Conservation (phyloP, 1,284 basidiomycete species). For the Moesziomyces globuligerus region DNA sequence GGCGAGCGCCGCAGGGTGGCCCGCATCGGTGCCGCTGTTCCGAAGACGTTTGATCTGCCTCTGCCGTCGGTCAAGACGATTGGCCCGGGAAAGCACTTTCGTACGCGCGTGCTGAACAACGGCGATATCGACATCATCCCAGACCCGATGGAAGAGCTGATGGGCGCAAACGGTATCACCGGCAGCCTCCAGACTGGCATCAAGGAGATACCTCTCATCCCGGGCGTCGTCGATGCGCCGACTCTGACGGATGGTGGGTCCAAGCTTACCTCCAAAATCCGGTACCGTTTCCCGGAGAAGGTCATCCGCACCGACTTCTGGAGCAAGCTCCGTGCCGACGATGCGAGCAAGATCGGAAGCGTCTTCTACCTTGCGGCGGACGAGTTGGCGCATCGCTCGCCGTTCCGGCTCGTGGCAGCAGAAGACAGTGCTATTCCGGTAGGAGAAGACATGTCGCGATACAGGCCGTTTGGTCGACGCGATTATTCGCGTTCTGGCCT, state of each 20-base stretch:
- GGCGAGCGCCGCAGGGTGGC: constrained; percentile 67
- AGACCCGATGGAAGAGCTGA: constrained; percentile 68
- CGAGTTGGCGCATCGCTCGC: constrained; percentile 16
- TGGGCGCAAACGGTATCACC: constrained; percentile 48
- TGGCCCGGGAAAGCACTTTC: constrained; percentile 75
- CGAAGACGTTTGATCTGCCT: constrained; percentile 43
- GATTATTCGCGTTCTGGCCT: constrained; percentile 30
- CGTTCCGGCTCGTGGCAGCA: constrained; percentile 17
- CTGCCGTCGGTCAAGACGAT: constrained; percentile 40
- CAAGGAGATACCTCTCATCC: constrained; percentile 68
- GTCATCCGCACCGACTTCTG: constrained; percentile 94
- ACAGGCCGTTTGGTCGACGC: constrained; percentile 39
- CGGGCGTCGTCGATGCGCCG: constrained; percentile 37
- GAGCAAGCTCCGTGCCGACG: constrained; percentile 68
- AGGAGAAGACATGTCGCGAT: constrained; percentile 11
- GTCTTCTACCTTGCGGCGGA: constrained; percentile 43
- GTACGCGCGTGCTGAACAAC: constrained; percentile 81
- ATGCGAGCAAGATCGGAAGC: constrained; percentile 34
- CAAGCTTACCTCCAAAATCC: constrained; percentile 70
- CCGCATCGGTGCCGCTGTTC: constrained; percentile 33
- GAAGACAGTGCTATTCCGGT: constrained; percentile 7
- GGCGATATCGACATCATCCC: constrained; percentile 88
- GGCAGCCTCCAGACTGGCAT: constrained; percentile 36
- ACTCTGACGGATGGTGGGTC: constrained; percentile 63
- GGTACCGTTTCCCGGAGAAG: constrained; percentile 92